Base-by-base conservation (phyloP, 495 filamentous ascomycete genomes). In the Xylaria scruposa region DNA sequence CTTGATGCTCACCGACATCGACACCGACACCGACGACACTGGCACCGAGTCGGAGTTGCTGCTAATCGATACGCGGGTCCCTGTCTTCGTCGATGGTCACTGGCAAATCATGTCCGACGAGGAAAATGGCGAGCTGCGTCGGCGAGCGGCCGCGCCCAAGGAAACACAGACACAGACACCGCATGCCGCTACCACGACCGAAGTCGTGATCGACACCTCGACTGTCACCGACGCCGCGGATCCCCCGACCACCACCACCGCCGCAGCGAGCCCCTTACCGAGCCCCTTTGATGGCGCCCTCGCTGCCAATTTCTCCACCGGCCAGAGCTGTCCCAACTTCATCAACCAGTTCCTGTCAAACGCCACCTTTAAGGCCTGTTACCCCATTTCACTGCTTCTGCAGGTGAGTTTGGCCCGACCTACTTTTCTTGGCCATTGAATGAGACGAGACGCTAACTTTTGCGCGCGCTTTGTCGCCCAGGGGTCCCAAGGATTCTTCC, bases 371-470 rank as follows among this genome's bases (percentile, higher is more conserved):
- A 85, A 86, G 70, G 74, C 85, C 19, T 97, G 94, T 77, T 87
- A 92, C 67, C 91, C 94, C 0, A 80, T 96, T 31, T 94, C 92
- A 8, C 79, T 94, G 51, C 88, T 95, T 24, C 85, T 96, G 7
- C 87, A 89, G 79, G 90, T 88, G 76, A 73, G 58, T 77, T 40
- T 53, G 36, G 26, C 24, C 24, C 24, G n/a, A 51, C 12, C 36
- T 21, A 42, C 7, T 24, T 33, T 1, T 40, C 38, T 10, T 29
- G 15, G 21, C 12, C 33, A 21, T 2, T 15, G 49, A 33, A 2
- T 15, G 49, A 33, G 29, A 67, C 40, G 24, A 6, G 26, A 26
- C 19, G 29, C 63, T 66, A 31, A 66, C 63, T 6, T 36, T 13
- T 12, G 29, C n/a, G 61, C 21, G 31, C 38, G 38, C n/a, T 62